Evolutionary conservation across 192 early-diverging fungal species (phyloP).

Genomic region (Umbelopsis sp.): DNA sequence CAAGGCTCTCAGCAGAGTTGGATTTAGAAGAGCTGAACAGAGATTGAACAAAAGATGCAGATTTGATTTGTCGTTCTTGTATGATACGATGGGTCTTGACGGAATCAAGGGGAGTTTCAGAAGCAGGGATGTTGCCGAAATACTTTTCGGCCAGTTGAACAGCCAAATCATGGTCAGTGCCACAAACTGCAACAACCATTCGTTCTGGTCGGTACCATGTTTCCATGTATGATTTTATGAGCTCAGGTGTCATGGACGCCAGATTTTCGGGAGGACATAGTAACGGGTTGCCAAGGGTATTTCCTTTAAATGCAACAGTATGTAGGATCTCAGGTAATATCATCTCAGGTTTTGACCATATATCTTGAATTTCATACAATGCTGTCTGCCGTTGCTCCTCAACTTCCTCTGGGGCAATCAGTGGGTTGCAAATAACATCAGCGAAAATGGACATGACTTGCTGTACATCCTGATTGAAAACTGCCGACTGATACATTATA

Average conservation of each 20-base stretch:
- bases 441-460: conserved; percentile 76
- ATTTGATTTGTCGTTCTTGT: conserved; percentile 34
- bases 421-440: conserved; percentile 80
- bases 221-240: conserved; percentile 71
- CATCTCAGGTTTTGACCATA: conserved; percentile 82
- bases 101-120: conserved; percentile 29
- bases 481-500: conserved; percentile 94
- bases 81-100: conserved; percentile 24
- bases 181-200: conserved; percentile 88
- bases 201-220: conserved; percentile 91
- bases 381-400: conserved; percentile 78
- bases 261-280: conserved; percentile 73
- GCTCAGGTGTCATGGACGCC: conserved; percentile 63
- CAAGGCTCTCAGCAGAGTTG: conserved; percentile 29
- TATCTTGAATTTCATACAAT: conserved; percentile 88
- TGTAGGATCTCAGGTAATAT: conserved; percentile 89
- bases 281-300: conserved; percentile 82
- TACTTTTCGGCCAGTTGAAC: conserved; percentile 68
- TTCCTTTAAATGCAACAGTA: conserved; percentile 74
- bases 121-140: conserved; percentile 72
- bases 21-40: conserved; percentile 23
- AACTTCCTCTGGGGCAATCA: conserved; percentile 75
- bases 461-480: conserved; percentile 83
- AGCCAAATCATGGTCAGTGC: conserved; percentile 83
- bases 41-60: conserved; percentile 32